These are phyloP conservation scores for Sarocladium kiliense DNA, from an alignment of 2,329 filamentous ascomycete genomes.

Conservation along the genomic window DNA sequence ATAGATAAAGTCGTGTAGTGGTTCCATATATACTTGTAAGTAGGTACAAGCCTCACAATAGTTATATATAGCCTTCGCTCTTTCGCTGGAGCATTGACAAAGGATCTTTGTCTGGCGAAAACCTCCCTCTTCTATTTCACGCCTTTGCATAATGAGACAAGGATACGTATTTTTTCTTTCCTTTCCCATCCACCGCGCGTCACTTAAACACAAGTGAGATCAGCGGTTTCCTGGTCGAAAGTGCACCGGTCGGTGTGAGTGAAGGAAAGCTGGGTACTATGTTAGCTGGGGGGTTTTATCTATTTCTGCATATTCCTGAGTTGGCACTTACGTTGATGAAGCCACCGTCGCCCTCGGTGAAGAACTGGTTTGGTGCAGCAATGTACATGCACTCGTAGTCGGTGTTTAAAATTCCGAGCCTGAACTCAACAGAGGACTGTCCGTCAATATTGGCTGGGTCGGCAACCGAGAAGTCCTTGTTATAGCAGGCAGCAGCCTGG, in stretches of 20 bases:
- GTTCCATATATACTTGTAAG: too few species aligned
- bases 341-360: slow-evolving; percentile 12
- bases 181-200: too few species aligned
- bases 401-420: slow-evolving; percentile 6
- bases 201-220: slow-evolving; percentile 14
- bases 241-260: slow-evolving; percentile 11
- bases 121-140: too few species aligned
- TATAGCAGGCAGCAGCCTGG: slow-evolving; percentile 11
- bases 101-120: too few species aligned
- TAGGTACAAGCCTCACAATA: too few species aligned
- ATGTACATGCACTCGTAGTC: slow-evolving; percentile 12
- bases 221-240: slow-evolving; percentile 10
- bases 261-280: slow-evolving; percentile 9
- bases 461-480: slow-evolving; percentile 9
- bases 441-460: slow-evolving; percentile 11
- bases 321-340: slow-evolving; percentile 11
- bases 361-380: slow-evolving; percentile 12
- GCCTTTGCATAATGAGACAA: too few species aligned
- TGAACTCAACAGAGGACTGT: slow-evolving; percentile 8
- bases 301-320: not conserved
- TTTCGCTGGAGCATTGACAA: too few species aligned
- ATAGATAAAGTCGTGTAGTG: too few species aligned
- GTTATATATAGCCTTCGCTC: too few species aligned
- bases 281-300: not conserved
- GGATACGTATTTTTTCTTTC: too few species aligned